These are phyloP conservation scores for Colletotrichum chlorophyti DNA, from an alignment of 2,329 filamentous ascomycete genomes.

Conservation along the genomic window DNA sequence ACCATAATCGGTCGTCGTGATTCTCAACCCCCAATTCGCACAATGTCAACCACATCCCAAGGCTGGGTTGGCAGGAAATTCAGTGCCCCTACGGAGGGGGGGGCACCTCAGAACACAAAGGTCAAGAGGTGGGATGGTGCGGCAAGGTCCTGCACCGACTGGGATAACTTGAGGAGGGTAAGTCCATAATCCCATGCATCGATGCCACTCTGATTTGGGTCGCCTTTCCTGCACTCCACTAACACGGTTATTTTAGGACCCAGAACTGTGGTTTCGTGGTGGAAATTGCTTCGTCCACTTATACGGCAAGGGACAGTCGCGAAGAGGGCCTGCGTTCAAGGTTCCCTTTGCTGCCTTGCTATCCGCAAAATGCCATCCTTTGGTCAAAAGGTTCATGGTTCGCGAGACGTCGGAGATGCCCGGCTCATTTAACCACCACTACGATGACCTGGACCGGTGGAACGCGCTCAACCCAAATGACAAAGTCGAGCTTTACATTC, in stretches of 20 bases:
- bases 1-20: conserved; percentile 9
- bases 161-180: conserved; percentile 57
- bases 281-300: conserved; percentile 76
- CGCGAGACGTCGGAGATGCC: conserved; percentile 19
- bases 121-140: conserved; percentile 60
- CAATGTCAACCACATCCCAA: conserved; percentile 11
- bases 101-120: conserved; percentile 33
- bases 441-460: conserved; percentile 40
- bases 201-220: too few relatives aligned
- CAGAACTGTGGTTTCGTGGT: conserved; percentile 71
- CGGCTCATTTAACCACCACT: conserved; percentile 7
- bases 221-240: background rate
- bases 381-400: conserved; percentile 61
- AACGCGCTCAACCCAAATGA: conserved; percentile 37
- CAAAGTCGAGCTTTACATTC: conserved; percentile 71
- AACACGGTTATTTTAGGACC: conserved; percentile 61
- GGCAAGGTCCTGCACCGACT: conserved; percentile 48
- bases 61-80: conserved; percentile 43
- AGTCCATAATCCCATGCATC: conserved; percentile 31
- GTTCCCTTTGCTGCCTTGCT: conserved; percentile 66
- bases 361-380: conserved; percentile 61
- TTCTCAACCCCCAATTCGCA: conserved; percentile 9
- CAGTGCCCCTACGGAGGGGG: conserved; percentile 38
- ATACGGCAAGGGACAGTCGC: conserved; percentile 69
- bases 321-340: conserved; percentile 71